Evolutionary conservation across 2,329 filamentous ascomycete genomes (phyloP), one percentile per base, ranked within the genome.

Genomic region (Biscogniauxia marginata): DNA sequence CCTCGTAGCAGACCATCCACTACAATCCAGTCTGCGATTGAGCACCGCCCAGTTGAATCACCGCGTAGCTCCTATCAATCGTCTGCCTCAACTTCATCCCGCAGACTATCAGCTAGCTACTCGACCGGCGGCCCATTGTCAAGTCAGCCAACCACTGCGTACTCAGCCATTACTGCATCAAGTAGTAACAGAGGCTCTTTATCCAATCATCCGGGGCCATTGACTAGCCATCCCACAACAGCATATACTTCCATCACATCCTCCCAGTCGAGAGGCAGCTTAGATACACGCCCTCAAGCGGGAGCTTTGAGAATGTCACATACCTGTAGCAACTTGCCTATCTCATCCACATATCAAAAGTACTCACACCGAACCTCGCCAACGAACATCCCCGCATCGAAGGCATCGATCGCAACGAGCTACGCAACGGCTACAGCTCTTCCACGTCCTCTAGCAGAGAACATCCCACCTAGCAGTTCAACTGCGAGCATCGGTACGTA

Each of bases 391-490:
- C 49, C 55, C 0, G 47, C 60, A 7, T 46, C 56, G 6, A 58
- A 60, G 22, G 45, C 55, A 8, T 61, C 61, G 1, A 52, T 52
- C 49, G 56, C 56, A 46, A 61, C 57, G 1, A 56, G 58, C 7
- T 60, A 59, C 43, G 54, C 55, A 6, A 57, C 57, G 9, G 52
- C 59, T 7, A 55, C 53, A 11, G 47, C 44, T n/a, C 16, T 50
- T 34, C n/a, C 49, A 24, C 43, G 45, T 8, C 43, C 53, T 11
- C 56, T 61, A n/a, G 30, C 30, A n/a, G 69, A 71, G 53, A 71
- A 70, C 49, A 52, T 67, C 3, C 63, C 65, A 3, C 63, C 65
- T 18, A 49, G 49, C 19, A 21, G n/a, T 47, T 58, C 61, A 13
- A 47, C 48, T 7, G 30, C 23, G 13, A 54, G 50, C 11, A 9